phyloP scores from a whole-genome alignment of 2,329 filamentous ascomycete species.

The Talaromyces sp. region DNA sequence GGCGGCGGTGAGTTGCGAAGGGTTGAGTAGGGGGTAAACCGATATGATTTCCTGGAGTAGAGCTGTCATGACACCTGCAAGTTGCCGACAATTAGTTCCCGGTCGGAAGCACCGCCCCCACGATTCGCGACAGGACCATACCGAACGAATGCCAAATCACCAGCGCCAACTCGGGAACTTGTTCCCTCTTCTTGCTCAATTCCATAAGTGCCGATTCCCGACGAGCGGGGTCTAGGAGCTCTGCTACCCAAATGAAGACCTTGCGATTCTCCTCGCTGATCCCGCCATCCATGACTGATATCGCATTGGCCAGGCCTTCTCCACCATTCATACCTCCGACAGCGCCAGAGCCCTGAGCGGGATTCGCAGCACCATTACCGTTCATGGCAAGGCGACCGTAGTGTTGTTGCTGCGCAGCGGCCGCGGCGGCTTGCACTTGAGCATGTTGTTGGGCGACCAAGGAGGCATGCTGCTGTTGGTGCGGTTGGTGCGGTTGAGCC shows the following conservation, averaged over 20 bases:
- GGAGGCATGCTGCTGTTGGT: constrained; percentile 47
- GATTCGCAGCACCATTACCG: constrained; percentile 55
- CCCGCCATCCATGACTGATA: constrained; percentile 60
- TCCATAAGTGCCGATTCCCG: constrained; percentile 91
- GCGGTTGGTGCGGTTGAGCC: constrained; percentile 42
- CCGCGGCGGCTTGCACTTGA: constrained; percentile 53
- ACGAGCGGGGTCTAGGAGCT: constrained; percentile 82
- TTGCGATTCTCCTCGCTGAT: constrained; percentile 89
- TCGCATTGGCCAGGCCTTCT: constrained; percentile 38
- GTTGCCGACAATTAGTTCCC: constrained; percentile 27
- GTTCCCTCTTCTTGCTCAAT: constrained; percentile 97
- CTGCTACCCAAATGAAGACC: constrained; percentile 90
- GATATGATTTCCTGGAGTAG: constrained; percentile 98
- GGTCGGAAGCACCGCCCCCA: constrained; percentile 18
- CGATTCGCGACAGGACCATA: constrained; percentile 50
- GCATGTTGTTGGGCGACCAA: constrained; percentile 57
- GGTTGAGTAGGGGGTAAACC: constrained; percentile 94
- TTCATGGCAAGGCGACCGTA: constrained; percentile 74
- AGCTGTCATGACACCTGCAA: constrained; percentile 91
- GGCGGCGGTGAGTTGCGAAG: constrained; percentile 94
- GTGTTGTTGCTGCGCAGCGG: constrained; percentile 54
- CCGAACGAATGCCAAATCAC: constrained; percentile 99
- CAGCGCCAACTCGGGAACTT: constrained; percentile 92
- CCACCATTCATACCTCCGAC: constrained; percentile 51
- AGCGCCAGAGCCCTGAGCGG: constrained; percentile 39